Evolutionary conservation across 371 early-diverging fungal genomes (phyloP).

Genomic region (Conidiobolus incongruus): DNA sequence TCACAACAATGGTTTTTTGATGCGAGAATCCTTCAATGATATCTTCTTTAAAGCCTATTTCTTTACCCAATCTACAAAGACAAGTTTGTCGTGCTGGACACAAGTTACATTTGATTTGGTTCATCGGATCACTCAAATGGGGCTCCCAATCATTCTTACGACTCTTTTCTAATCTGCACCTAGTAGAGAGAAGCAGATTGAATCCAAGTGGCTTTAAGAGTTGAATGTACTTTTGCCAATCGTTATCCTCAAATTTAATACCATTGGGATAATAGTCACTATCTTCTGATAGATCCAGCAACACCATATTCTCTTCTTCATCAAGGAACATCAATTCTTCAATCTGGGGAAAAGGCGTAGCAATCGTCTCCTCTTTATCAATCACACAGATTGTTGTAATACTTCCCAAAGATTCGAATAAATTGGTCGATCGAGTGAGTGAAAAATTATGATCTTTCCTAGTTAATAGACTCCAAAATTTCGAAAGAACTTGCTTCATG

Average conservation of each 20-base stretch:
- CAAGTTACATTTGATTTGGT: background rate
- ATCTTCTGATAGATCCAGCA: conserved; percentile 69
- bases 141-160: conserved; percentile 5
- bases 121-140: too few relatives aligned
- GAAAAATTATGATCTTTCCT: conserved; percentile 11
- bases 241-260: conserved; percentile 63
- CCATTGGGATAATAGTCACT: conserved; percentile 22
- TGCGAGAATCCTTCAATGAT: conserved; percentile 32
- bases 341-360: conserved; percentile 61
- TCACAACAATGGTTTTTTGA: conserved; percentile 44
- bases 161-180: conserved; percentile 49
- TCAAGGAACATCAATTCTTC: conserved; percentile 70
- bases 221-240: conserved; percentile 59
- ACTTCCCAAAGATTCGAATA: conserved; percentile 74
- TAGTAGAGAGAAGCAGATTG: conserved; percentile 52
- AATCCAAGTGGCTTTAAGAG: conserved; percentile 69
- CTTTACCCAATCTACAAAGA: conserved; percentile 55
- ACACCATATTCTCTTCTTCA: conserved; percentile 26
- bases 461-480: conserved; percentile 30
- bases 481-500: conserved; percentile 26
- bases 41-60: conserved; percentile 63
- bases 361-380: conserved; percentile 86
- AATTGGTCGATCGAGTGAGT: conserved; percentile 66
- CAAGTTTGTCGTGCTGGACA: conserved; percentile 27
- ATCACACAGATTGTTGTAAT: conserved; percentile 84